These are phyloP conservation scores for Theobroma cacao DNA, from an alignment of 345 rosid genomes.

Conservation along the genomic window DNA sequence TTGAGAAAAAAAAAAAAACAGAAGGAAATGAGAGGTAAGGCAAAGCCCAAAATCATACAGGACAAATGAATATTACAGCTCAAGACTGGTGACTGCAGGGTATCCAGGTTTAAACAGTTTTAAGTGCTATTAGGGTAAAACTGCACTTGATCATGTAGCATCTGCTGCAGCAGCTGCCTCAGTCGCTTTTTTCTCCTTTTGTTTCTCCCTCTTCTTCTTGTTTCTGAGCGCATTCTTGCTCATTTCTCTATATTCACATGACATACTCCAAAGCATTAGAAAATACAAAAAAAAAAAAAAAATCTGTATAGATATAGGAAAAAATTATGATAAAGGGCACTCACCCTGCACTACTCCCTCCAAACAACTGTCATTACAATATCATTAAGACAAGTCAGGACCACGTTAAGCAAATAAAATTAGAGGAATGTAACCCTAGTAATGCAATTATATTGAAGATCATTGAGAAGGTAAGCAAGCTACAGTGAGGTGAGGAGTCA, in stretches of 20 bases:
- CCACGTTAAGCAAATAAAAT: not conserved
- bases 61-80: not conserved
- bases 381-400: constrained; percentile 32
- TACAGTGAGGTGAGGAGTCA: not conserved
- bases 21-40: not conserved
- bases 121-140: not conserved
- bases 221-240: constrained; percentile 86
- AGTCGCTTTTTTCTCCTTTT: constrained; percentile 69
- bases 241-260: constrained; percentile 45
- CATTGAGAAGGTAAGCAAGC: not conserved
- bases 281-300: not conserved
- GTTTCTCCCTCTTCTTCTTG: constrained; percentile 92
- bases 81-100: not conserved
- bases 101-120: not conserved
- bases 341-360: constrained; percentile 62
- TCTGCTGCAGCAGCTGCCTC: constrained; percentile 27
- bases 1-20: not conserved
- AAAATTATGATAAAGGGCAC: constrained; percentile 25
- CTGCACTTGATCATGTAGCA: constrained; percentile 3
- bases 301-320: not conserved
- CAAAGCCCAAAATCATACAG: not conserved
- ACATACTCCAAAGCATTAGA: not conserved
- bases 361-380: constrained; percentile 58
- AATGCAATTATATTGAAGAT: not conserved
- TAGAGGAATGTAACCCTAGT: not conserved